A percentile compares a stretch with the other conserved stretches of the same genome.
Evolutionary conservation across 2,329 filamentous ascomycete species (phyloP).

Genomic region (Sarocladium kiliense): DNA sequence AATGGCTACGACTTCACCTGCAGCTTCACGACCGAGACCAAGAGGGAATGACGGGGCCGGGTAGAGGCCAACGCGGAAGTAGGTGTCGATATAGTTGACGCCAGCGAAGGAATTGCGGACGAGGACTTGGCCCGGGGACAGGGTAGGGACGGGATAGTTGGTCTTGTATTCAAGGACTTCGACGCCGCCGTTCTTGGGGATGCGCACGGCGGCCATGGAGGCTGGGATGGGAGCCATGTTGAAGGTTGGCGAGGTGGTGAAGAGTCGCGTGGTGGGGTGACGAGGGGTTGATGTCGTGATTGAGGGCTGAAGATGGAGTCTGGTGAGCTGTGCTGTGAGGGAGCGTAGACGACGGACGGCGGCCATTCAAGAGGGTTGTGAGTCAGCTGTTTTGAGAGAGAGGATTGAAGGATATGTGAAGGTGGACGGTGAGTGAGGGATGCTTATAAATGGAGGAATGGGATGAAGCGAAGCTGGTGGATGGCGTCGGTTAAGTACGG

Average conservation of each 20-base stretch:
- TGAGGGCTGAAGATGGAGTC: not conserved
- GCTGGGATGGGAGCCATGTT: constrained; percentile 72
- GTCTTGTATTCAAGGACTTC: constrained; percentile 65
- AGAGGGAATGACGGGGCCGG: constrained; percentile 60
- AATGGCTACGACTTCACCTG: constrained; percentile 62
- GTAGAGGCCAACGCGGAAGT: constrained; percentile 85
- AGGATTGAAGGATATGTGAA: not conserved
- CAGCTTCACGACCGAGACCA: constrained; percentile 74
- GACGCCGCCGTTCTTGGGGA: constrained; percentile 58
- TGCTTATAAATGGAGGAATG: not conserved
- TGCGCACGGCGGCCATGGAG: constrained; percentile 63
- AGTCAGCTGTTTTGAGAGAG: not conserved
- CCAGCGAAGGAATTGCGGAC: constrained; percentile 77
- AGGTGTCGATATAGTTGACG: constrained; percentile 87
- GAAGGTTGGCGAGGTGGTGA: constrained; percentile 5
- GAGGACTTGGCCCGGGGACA: constrained; percentile 66
- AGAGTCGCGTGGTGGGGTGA: not conserved
- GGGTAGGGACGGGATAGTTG: constrained; percentile 62
- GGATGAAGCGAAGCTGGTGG: not conserved
- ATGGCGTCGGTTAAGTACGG: not conserved
- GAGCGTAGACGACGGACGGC: not conserved
- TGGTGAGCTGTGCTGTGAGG: not conserved
- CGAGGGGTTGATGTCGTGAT: not conserved
- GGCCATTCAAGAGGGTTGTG: not conserved
- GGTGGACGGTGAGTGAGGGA: not conserved